phyloP scores from a whole-genome alignment of 2,329 filamentous ascomycete species.

The Fusarium nisikadoi region DNA sequence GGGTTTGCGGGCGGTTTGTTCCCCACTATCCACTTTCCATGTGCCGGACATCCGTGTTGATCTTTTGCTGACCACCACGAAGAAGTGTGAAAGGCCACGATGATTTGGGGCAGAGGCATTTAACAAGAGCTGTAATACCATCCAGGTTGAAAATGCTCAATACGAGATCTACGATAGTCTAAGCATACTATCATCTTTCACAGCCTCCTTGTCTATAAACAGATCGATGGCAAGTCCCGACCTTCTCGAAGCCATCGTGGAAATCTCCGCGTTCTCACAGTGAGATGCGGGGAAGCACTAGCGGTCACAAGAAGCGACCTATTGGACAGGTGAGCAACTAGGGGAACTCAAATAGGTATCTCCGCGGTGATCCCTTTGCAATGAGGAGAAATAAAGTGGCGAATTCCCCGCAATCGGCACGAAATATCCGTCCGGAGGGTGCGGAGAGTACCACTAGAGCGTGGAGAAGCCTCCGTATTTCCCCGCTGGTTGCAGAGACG shows the following conservation, averaged over 20 bases:
- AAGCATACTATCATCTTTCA: accelerated
- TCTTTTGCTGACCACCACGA: not conserved
- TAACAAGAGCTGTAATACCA: accelerated
- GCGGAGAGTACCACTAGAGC: not conserved
- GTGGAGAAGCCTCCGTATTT: not conserved
- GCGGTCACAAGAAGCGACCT: not conserved
- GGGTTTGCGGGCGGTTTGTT: not conserved
- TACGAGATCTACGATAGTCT: not conserved
- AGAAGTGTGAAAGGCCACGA: not conserved
- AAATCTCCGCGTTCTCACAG: not conserved
- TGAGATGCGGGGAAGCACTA: not conserved
- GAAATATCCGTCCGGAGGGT: not conserved
- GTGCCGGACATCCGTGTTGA: not conserved
- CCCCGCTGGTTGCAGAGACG: not conserved
- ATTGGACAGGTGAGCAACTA: not conserved
- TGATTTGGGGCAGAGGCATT: not conserved
- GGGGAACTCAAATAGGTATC: not conserved
- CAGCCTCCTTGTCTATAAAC: not conserved
- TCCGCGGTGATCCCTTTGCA: not conserved
- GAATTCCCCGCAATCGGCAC: conserved; percentile 17
- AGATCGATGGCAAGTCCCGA: not conserved
- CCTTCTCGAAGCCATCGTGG: not conserved
- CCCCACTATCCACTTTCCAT: not conserved
- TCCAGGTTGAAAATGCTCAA: accelerated
- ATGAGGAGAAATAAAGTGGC: not conserved